phyloP scores from a whole-genome alignment of 768 basidiomycete genomes.

The Rhizopogon sp. region DNA sequence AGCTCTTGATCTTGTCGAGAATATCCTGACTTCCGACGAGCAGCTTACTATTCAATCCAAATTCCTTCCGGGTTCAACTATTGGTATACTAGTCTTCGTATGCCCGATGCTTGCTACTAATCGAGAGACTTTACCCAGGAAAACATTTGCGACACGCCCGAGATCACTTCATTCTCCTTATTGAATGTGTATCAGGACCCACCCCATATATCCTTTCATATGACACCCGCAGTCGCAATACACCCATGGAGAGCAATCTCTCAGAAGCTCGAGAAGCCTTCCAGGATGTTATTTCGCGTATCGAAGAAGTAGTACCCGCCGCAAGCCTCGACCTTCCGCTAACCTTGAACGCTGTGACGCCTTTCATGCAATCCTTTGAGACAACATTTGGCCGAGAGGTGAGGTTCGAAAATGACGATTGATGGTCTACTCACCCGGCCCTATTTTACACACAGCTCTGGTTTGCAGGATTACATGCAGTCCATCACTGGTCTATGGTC shows the following conservation, averaged over 20 bases:
- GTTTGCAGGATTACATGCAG: constrained; percentile 82
- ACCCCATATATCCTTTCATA: constrained; percentile 61
- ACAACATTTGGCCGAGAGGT: constrained; percentile 86
- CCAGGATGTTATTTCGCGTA: constrained; percentile 45
- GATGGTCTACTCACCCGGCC: constrained; percentile 1
- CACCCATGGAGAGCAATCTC: constrained; percentile 75
- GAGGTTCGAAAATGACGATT: constrained; percentile 5
- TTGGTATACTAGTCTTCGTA: constrained; percentile 43
- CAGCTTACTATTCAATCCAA: constrained; percentile 68
- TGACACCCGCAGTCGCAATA: constrained; percentile 71
- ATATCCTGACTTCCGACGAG: constrained; percentile 58
- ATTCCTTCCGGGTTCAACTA: constrained; percentile 82
- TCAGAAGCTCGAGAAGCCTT: constrained; percentile 55
- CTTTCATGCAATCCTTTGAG: constrained; percentile 66
- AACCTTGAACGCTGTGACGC: constrained; percentile 76
- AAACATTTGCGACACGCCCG: constrained; percentile 85
- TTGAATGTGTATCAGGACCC: constrained; percentile 45
- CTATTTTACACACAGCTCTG: constrained; percentile 49
- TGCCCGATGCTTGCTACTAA: neutral
- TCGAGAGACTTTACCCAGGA: constrained; percentile 37
- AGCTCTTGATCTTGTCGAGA: constrained; percentile 67
- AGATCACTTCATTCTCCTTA: constrained; percentile 73
- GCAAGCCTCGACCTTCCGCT: constrained; percentile 52
- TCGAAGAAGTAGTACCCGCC: constrained; percentile 47
- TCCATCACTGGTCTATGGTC: constrained; percentile 92